Conservation (phyloP, 148 eudicot species). For the Rhododendron griersonianum region DNA sequence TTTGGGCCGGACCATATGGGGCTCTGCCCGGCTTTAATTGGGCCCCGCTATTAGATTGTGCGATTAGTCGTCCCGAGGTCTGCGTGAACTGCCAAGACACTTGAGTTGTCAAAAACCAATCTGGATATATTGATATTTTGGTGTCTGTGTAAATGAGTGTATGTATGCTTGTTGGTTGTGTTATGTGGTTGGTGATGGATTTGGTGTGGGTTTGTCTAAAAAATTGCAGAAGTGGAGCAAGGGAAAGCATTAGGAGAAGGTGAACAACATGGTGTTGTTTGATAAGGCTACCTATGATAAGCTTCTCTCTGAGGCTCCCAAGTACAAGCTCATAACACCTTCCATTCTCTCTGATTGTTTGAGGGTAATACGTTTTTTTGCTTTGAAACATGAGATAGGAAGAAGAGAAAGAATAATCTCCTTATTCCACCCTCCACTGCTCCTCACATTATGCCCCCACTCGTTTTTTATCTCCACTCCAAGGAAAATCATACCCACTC, state of each 20-base stretch:
- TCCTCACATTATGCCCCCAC: no score
- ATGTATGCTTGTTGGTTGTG: background rate
- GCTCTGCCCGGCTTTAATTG: background rate
- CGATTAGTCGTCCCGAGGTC: background rate
- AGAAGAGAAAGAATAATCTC: no score
- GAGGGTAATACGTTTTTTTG: conserved; percentile 42
- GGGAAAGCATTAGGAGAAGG: conserved; percentile 99
- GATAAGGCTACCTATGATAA: conserved; percentile 85
- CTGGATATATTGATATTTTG: no score
- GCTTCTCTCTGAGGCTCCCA: conserved; percentile 73
- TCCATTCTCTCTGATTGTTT: conserved; percentile 82
- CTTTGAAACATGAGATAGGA: no score
- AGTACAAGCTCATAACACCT: conserved; percentile 82
- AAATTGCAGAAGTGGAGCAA: conserved; percentile 87
- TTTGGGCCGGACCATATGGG: background rate
- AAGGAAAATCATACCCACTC: no score
- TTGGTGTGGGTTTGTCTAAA: background rate
- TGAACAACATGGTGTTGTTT: conserved; percentile 92
- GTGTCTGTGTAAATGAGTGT: no score
- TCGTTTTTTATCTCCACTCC: no score
- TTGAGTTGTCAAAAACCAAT: no score
- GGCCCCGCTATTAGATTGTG: no score
- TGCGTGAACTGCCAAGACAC: background rate
- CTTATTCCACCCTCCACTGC: no score
- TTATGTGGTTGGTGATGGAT: background rate